A percentile compares a stretch with the other conserved stretches of the same genome.
phyloP scores from a whole-genome alignment of 176 grass and related monocot species.

The Hordeum marinum region DNA sequence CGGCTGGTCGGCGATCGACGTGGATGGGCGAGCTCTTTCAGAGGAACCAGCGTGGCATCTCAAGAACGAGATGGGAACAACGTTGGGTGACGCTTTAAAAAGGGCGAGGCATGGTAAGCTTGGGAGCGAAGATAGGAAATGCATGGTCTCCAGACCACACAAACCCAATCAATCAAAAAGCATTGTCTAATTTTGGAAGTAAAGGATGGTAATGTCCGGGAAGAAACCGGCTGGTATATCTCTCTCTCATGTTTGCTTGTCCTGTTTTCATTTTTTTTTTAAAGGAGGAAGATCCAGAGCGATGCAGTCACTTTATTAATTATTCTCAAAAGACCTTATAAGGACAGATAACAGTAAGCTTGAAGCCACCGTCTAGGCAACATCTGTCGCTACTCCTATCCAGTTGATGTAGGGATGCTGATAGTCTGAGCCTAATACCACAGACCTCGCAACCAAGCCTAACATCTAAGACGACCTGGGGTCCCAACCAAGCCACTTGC shows the following conservation, averaged over 20 bases:
- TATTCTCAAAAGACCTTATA: too few relatives aligned
- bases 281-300: too few relatives aligned
- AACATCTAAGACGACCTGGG: too few relatives aligned
- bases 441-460: too few relatives aligned
- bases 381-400: too few relatives aligned
- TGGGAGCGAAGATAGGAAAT: conserved; percentile 62
- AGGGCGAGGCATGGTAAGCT: conserved; percentile 11
- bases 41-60: conserved; percentile 10
- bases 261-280: conserved; percentile 5
- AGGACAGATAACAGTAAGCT: too few relatives aligned
- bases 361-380: too few relatives aligned
- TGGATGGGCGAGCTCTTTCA: neutral
- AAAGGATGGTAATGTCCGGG: too few relatives aligned
- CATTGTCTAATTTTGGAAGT: conserved; percentile 13
- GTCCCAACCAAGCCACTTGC: too few relatives aligned
- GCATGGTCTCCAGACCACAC: conserved; percentile 32
- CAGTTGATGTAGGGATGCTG: too few relatives aligned
- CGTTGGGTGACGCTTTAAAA: conserved; percentile 15
- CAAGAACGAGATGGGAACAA: conserved; percentile 3
- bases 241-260: neutral
- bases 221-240: neutral
- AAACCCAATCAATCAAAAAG: conserved; percentile 29
- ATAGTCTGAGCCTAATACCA: too few relatives aligned
- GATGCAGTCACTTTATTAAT: too few relatives aligned
- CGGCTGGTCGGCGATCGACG: neutral